Evolutionary conservation across 164 flowering plant genomes (phyloP), one percentile per base, ranked within the genome.

Genomic region (Nymphaea thermarum): DNA sequence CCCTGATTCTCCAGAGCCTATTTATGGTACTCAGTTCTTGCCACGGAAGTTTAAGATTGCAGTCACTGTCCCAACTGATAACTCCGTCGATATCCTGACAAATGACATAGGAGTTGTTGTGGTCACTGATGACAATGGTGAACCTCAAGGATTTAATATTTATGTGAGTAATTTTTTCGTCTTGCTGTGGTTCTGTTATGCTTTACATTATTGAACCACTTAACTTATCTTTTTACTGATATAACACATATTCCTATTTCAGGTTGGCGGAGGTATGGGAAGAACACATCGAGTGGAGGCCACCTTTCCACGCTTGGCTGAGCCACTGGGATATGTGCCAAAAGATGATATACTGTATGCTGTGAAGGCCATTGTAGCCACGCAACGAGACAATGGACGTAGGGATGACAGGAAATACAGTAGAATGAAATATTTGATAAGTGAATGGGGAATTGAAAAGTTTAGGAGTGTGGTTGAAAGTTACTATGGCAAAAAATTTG

Each of bases 31-130:
- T 47, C 99, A 95, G 80, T 95, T 90, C 80, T 78, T 95, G 75
- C 99, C 99, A 36, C 82, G 99, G 73, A 95, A 95, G 78, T 95
- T 95, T 82, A 95, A 95, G 76, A 60, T 95, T 79, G 99, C 99
- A 15, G 98, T 95, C 42, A 86, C 99, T 65, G 93, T 95, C 64
- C 97, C 99, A 3, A 77, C 80, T 25, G 99, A 95, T 73, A 95
- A 95, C 81, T 95, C 99, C 0, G 98, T 95, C 59, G 99, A 95
- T 77, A 75, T 95, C 61, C 84, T 95, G 66, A 95, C 99, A 25
- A 95, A 95, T 84, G 99, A 95, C 69, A 76, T 95, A 67, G 99
- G 99, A n/a, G 83, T 90, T 43, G 99, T 85, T 15, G 97, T 95
- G 44, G 86, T 95, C 74, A 72, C 89, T 71, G 90, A 89, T 78